These are phyloP conservation scores for Pinus albicaulis DNA, from an alignment of 75 land plant species.

Conservation along the genomic window DNA sequence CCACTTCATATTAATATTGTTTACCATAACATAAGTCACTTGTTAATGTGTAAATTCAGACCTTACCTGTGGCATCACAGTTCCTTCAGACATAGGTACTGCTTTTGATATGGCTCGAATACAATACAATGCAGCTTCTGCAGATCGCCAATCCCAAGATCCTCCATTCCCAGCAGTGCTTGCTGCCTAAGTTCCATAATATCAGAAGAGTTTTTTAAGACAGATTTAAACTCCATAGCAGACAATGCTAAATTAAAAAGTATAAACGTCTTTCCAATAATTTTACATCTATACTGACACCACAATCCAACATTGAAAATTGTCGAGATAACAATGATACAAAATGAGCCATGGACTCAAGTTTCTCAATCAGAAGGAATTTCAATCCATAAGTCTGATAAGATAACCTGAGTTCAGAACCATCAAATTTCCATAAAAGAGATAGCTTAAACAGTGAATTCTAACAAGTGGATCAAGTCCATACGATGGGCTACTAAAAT, in stretches of 20 bases:
- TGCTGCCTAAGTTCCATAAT: slow-evolving; percentile 35
- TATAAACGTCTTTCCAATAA: too few relatives aligned
- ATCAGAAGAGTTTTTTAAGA: too few relatives aligned
- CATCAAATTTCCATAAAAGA: background rate
- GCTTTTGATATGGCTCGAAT: slow-evolving; percentile 82
- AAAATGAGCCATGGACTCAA: background rate
- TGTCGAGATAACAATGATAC: background rate
- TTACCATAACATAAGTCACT: background rate
- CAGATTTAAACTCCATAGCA: too few relatives aligned
- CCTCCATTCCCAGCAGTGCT: slow-evolving; percentile 44
- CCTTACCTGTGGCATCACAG: slow-evolving; percentile 82
- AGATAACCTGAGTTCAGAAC: background rate
- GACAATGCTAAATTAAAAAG: too few relatives aligned
- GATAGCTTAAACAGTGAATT: background rate
- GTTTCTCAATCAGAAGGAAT: background rate
- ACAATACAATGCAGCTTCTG: slow-evolving; percentile 90
- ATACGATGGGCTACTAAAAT: background rate
- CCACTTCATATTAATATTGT: background rate
- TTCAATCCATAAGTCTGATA: background rate
- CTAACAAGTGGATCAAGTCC: background rate
- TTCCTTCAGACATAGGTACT: slow-evolving; percentile 71
- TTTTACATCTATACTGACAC: too few relatives aligned
- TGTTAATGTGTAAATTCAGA: background rate
- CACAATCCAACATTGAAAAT: too few relatives aligned
- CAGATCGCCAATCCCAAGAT: slow-evolving; percentile 74